phyloP scores from a whole-genome alignment of 345 rosid genomes.

The Pugionium cornutum region DNA sequence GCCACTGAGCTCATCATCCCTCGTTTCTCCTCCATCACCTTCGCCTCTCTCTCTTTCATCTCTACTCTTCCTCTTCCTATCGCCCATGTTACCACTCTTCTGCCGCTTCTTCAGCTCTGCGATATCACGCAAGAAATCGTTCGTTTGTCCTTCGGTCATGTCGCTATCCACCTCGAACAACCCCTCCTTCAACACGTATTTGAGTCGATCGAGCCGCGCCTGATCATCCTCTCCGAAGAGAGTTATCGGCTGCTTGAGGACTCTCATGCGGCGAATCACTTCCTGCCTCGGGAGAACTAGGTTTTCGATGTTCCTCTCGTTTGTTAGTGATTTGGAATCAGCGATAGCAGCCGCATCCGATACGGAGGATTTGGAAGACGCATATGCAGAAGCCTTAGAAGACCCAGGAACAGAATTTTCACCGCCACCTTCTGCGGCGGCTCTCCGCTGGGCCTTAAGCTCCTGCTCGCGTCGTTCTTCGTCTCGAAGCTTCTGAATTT shows the following conservation, averaged over 20 bases:
- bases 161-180: slow-evolving; percentile 92
- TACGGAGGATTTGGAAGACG: slow-evolving; percentile 40
- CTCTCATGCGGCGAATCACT: slow-evolving; percentile 84
- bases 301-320: slow-evolving; percentile 79
- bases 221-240: slow-evolving; percentile 93
- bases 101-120: slow-evolving; percentile 91
- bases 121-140: slow-evolving; percentile 93
- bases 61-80: slow-evolving; percentile 79
- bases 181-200: slow-evolving; percentile 78
- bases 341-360: slow-evolving; percentile 44
- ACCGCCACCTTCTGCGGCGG: slow-evolving; percentile 39
- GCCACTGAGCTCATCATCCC: slow-evolving; percentile 74
- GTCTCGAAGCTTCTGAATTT: slow-evolving; percentile 85
- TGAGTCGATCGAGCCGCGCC: slow-evolving; percentile 80
- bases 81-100: slow-evolving; percentile 74
- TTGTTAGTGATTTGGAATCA: slow-evolving; percentile 66
- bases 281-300: slow-evolving; percentile 81
- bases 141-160: slow-evolving; percentile 91
- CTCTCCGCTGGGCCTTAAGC: slow-evolving; percentile 66
- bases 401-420: slow-evolving; percentile 39
- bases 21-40: slow-evolving; percentile 62
- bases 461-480: slow-evolving; percentile 83
- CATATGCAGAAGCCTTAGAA: slow-evolving; percentile 40
- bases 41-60: slow-evolving; percentile 75
- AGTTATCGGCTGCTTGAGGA: slow-evolving; percentile 90